These are phyloP conservation scores for Phytopythium boreale DNA, from an alignment of 352 stramenopile species.

Conservation along the genomic window DNA sequence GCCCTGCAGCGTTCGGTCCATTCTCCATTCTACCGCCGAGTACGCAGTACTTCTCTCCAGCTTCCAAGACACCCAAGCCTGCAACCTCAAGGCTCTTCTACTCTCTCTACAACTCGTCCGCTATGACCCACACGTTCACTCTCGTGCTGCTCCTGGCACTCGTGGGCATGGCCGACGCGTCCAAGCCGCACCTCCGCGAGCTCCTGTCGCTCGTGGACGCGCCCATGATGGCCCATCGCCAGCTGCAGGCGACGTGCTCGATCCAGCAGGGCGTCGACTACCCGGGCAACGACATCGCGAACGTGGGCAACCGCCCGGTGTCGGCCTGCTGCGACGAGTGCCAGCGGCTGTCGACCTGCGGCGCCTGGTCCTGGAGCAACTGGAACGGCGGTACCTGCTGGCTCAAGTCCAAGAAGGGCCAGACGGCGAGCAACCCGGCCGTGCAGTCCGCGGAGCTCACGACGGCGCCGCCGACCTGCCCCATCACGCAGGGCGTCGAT, in stretches of 20 bases:
- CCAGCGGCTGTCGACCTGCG: neutral
- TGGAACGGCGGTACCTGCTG: slow-evolving; percentile 17
- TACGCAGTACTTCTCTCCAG: neutral
- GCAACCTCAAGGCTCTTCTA: neutral
- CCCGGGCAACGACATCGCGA: slow-evolving; percentile 12
- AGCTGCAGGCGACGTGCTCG: slow-evolving; percentile 4
- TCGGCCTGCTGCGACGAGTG: neutral
- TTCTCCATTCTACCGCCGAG: slow-evolving; percentile 2
- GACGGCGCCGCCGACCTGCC: slow-evolving; percentile 7
- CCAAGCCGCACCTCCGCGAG: slow-evolving; percentile 1
- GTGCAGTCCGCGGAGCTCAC: slow-evolving; percentile 11
- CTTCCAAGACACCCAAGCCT: neutral
- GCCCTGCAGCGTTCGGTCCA: neutral
- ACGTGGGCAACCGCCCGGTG: neutral
- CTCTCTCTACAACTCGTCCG: neutral
- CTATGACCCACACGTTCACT: neutral
- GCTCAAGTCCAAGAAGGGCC: slow-evolving; percentile 27
- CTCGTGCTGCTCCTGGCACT: neutral
- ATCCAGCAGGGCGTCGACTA: slow-evolving; percentile 15
- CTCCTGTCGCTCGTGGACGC: neutral
- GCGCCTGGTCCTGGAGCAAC: neutral
- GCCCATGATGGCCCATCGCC: neutral
- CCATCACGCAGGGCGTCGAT: slow-evolving; percentile 18
- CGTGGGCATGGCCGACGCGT: neutral
- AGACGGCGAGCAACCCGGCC: slow-evolving; percentile 5